phyloP scores from a whole-genome alignment of 768 basidiomycete genomes.

The Mycena crocata region DNA sequence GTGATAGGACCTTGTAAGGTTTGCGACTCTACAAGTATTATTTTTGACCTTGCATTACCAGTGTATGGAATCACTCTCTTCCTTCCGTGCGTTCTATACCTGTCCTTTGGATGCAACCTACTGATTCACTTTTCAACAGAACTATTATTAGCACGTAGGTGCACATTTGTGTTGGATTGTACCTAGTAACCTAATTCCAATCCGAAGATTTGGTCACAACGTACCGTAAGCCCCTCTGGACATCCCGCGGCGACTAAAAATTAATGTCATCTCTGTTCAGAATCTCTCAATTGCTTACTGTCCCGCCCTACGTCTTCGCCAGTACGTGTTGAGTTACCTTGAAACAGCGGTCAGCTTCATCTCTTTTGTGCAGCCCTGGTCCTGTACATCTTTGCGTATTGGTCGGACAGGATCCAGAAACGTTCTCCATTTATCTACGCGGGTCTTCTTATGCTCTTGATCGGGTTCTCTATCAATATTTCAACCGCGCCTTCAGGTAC shows the following conservation, averaged over 20 bases:
- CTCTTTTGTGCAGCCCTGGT: slow-evolving; percentile 53
- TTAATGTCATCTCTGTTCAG: no score
- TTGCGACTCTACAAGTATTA: background rate
- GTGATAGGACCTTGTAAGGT: slow-evolving; percentile 68
- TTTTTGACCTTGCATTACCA: background rate
- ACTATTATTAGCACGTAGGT: slow-evolving; percentile 68
- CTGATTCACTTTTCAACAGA: slow-evolving; percentile 42
- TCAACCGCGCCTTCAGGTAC: slow-evolving; percentile 43
- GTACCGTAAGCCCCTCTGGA: no score
- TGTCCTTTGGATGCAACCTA: background rate
- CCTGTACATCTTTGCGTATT: slow-evolving; percentile 63
- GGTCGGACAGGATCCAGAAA: slow-evolving; percentile 66
- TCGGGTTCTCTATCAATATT: slow-evolving; percentile 76
- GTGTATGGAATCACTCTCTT: slow-evolving; percentile 54
- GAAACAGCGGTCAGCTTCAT: background rate
- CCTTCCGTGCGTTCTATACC: slow-evolving; percentile 63
- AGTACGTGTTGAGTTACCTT: slow-evolving; percentile 53
- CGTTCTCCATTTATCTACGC: slow-evolving; percentile 72
- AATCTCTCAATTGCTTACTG: slow-evolving; percentile 74
- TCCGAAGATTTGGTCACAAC: slow-evolving; percentile 66
- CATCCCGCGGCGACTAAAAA: no score
- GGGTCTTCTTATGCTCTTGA: slow-evolving; percentile 56
- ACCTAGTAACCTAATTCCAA: background rate
- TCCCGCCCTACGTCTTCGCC: slow-evolving; percentile 74
- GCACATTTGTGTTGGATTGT: background rate